phyloP scores from a whole-genome alignment of 2,329 filamentous ascomycete species.

The Penicillium sp. region DNA sequence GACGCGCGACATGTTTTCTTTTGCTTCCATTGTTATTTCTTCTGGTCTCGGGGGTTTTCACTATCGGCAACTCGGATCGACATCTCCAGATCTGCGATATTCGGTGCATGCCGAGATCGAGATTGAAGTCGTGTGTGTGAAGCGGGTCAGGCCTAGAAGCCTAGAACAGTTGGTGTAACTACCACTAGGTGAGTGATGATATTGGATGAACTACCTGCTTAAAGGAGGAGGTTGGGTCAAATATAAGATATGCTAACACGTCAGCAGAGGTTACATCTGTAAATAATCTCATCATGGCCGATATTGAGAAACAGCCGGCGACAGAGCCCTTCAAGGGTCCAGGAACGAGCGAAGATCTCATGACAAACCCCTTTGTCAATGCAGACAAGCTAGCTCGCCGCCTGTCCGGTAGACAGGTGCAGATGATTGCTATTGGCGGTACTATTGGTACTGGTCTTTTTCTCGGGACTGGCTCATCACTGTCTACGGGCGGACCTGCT shows the following conservation, averaged over 20 bases:
- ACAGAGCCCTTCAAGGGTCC: slow-evolving; percentile 13
- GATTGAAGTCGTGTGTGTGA: slow-evolving; percentile 17
- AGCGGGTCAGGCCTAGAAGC: slow-evolving; percentile 19
- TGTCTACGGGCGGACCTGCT: slow-evolving; percentile 58
- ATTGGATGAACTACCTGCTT: not conserved
- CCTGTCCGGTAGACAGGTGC: slow-evolving; percentile 60
- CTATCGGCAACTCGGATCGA: not conserved
- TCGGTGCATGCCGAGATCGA: too few relatives aligned
- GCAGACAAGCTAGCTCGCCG: slow-evolving; percentile 53
- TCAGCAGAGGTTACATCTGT: not conserved
- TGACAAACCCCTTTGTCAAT: slow-evolving; percentile 23
- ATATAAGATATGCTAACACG: not conserved
- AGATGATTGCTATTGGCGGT: slow-evolving; percentile 59
- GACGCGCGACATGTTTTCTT: not conserved
- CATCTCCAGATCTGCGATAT: too few relatives aligned
- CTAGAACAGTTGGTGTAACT: not conserved
- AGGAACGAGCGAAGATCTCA: slow-evolving; percentile 12
- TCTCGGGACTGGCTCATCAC: slow-evolving; percentile 58
- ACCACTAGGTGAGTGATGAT: slow-evolving; percentile 9
- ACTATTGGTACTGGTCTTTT: slow-evolving; percentile 56
- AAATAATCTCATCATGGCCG: slow-evolving; percentile 13
- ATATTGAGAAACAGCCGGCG: slow-evolving; percentile 26
- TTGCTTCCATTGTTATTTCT: not conserved
- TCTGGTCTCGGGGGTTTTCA: not conserved
- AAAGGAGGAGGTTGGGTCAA: not conserved